Base-by-base conservation (phyloP, 2,329 filamentous ascomycete genomes). In the Aspergillus novofumigatus region DNA sequence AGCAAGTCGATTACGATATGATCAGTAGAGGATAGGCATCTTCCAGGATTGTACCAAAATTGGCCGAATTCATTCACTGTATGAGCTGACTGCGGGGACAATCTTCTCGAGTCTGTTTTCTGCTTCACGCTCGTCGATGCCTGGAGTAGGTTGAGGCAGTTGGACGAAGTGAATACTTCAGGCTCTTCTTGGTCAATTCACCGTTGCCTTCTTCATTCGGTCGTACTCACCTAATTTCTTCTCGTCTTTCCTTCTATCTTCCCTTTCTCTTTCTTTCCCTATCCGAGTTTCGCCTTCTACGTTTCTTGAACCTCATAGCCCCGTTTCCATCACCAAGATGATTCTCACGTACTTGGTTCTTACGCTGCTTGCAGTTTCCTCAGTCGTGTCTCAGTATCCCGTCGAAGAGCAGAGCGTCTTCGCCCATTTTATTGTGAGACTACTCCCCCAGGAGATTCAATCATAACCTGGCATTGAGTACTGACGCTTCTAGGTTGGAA, bases 371-470 rank as follows among this genome's bases (percentile, higher is more conserved):
- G 49, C 53, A 48, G 54, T 58, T 5, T 45, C 56, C 38, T 41
- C 55, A 20, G 28, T 51, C n/a, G 44, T 54, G 7, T 55, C 56
- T n/a, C 55, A 58, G 9, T 48, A 47, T 23, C 44, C 21, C 26
- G 20, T 62, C 10, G 63, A 63, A 17, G 60, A 62, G 11, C 68
- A 67, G 54, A 60, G 54, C 11, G 71, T 72, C 9, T 73, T 73
- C 55, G 71, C 72, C 20, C 72, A 74, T 59, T 73, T 71, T 48
- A 68, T 74, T 28, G 71, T 72, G 57, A 63, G 68, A 25, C n/a
- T 53, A 3, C 6, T 25, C 5, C 9, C 11, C n/a, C n/a, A n/a
- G 53, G 23, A 63, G 41, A 17, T 10, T 11, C 2, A 23, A n/a
- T n/a, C 10, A 14, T 21, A 23, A 14, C 6, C 26, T 21, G 21